A percentile compares a stretch with the other conserved stretches of the same genome.
These are phyloP conservation scores for Pelargonium fulgidum DNA, from an alignment of 441 rosid species.

Conservation along the genomic window DNA sequence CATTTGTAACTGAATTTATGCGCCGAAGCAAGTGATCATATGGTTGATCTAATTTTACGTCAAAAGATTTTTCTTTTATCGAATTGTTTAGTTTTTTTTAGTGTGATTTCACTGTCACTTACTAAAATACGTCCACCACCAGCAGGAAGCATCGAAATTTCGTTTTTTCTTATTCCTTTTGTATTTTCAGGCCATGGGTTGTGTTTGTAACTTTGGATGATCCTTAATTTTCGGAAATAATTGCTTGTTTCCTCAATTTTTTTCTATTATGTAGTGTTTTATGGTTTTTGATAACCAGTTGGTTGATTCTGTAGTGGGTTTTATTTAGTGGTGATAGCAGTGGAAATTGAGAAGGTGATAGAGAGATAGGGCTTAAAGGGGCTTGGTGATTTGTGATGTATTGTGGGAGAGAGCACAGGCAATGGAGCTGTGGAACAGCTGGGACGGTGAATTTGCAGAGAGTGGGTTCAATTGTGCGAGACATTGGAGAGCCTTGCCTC, in stretches of 20 bases:
- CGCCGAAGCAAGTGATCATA: background rate
- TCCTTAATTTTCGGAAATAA: background rate
- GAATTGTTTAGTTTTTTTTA: background rate
- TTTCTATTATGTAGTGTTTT: background rate
- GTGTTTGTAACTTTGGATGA: background rate
- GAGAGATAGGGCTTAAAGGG: conserved; percentile 17
- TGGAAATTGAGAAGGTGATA: conserved; percentile 23
- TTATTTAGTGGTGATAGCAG: conserved; percentile 18
- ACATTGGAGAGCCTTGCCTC: conserved; percentile 84
- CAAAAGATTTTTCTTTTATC: background rate
- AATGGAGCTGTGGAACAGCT: conserved; percentile 69
- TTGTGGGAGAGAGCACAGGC: conserved; percentile 48
- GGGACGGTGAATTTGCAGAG: conserved; percentile 58
- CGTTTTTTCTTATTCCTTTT: background rate
- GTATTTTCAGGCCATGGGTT: background rate
- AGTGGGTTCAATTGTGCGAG: conserved; percentile 66
- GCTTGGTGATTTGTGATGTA: conserved; percentile 41
- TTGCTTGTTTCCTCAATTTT: background rate
- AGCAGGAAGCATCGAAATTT: background rate
- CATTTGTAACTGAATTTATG: background rate
- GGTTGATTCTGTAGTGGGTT: conserved; percentile 17
- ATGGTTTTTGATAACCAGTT: conserved; percentile 19
- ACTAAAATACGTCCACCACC: background rate
- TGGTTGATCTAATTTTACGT: background rate
- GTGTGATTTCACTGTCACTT: background rate